Conservation (phyloP, 495 filamentous ascomycete genomes). For the Hyphodiscus hymeniophilus region DNA sequence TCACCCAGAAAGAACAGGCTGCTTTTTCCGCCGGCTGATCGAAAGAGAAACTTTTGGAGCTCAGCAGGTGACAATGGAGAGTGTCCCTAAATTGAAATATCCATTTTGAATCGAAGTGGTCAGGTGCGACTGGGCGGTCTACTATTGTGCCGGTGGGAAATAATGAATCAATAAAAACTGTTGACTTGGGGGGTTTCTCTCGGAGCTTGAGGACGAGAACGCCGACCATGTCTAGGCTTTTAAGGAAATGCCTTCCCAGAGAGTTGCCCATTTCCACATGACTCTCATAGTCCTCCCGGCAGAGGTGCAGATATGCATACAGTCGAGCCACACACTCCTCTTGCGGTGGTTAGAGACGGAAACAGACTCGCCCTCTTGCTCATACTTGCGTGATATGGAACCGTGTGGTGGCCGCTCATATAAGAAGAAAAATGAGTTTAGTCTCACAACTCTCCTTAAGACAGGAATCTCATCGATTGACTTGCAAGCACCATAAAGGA, state of each 20-base stretch:
- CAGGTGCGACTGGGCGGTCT: conserved; percentile 18
- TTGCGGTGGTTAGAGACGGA: no score
- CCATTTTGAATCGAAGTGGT: conserved; percentile 40
- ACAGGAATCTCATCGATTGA: conserved; percentile 14
- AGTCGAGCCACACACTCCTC: no score
- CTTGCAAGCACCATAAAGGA: conserved; percentile 8
- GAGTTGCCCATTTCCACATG: no score
- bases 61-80: conserved; percentile 65
- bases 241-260: no score
- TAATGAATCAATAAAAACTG: neutral
- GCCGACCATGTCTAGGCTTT: no score
- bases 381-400: no score
- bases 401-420: no score
- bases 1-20: conserved; percentile 6
- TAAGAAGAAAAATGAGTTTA: no score
- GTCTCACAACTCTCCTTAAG: no score
- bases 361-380: no score
- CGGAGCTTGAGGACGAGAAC: neutral
- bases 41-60: conserved; percentile 53
- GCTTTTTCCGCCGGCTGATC: conserved; percentile 43
- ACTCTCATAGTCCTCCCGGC: no score
- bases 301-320: no score
- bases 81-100: conserved; percentile 47
- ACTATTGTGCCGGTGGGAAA: neutral
- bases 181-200: conserved; percentile 1